phyloP scores from a whole-genome alignment of 768 basidiomycete species.

The Fibroporia radiculosa region DNA sequence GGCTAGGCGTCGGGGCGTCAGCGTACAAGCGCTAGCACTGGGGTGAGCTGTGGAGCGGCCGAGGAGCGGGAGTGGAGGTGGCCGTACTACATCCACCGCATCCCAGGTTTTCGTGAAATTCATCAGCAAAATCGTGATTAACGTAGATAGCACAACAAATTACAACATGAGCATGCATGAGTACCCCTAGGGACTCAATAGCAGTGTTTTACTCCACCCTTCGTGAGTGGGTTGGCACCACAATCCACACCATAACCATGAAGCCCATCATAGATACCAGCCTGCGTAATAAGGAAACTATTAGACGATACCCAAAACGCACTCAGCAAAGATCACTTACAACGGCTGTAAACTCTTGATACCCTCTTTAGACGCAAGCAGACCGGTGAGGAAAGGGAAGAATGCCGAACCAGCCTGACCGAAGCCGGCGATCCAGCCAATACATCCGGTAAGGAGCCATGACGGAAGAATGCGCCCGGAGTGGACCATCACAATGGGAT shows the following conservation, averaged over 20 bases:
- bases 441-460: conserved; percentile 31
- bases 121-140: too few relatives aligned
- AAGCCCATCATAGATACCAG: conserved; percentile 18
- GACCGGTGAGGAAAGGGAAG: conserved; percentile 45
- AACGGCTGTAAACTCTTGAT: conserved; percentile 41
- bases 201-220: conserved; percentile 7
- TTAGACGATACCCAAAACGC: background rate
- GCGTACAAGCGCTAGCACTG: too few relatives aligned
- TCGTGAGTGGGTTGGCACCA: conserved; percentile 12
- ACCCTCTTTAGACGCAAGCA: conserved; percentile 32
- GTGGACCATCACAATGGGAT: conserved; percentile 36
- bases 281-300: conserved; percentile 1
- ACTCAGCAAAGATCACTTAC: conserved; percentile 24
- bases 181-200: too few relatives aligned
- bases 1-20: too few relatives aligned
- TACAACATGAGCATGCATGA: too few relatives aligned
- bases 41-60: too few relatives aligned
- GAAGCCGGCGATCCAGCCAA: conserved; percentile 47
- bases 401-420: conserved; percentile 44
- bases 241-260: conserved; percentile 15
- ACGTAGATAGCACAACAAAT: too few relatives aligned
- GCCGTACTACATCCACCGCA: too few relatives aligned
- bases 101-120: too few relatives aligned
- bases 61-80: too few relatives aligned
- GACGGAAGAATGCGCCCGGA: conserved; percentile 35